Percentiles rank a stretch among this genome's conserved stretches.
These are phyloP conservation scores for Thinopyrum elongatum DNA, from an alignment of 176 grass and related monocot species.

Conservation along the genomic window DNA sequence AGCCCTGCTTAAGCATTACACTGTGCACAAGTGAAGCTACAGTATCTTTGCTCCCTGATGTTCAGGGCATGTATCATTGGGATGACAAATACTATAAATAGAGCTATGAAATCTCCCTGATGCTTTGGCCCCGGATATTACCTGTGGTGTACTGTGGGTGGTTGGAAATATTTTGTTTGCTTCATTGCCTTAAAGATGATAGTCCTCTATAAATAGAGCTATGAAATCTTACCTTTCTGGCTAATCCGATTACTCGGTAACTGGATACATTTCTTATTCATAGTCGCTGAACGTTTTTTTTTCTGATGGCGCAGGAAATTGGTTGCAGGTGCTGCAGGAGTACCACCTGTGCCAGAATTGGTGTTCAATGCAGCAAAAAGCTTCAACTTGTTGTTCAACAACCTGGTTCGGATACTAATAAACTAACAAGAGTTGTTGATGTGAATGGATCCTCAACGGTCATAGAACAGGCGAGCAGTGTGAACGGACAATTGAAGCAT, in stretches of 20 bases:
- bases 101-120: no score
- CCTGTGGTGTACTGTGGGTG: background rate
- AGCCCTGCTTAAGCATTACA: background rate
- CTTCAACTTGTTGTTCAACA: background rate
- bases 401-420: background rate
- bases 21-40: background rate
- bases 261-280: background rate
- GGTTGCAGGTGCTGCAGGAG: slow-evolving; percentile 23
- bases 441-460: background rate
- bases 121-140: background rate
- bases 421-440: background rate
- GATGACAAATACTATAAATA: no score
- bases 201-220: slow-evolving; percentile 1
- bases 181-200: background rate
- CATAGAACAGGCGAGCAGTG: background rate
- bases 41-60: background rate
- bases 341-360: slow-evolving; percentile 1
- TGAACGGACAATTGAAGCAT: slow-evolving; percentile 28
- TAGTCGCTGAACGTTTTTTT: background rate
- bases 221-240: background rate
- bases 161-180: background rate
- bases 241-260: background rate
- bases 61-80: background rate
- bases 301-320: slow-evolving; percentile 28
- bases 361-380: slow-evolving; percentile 9